Base-by-base conservation (phyloP, 257 asterid genomes). In the Fraxinus pennsylvanica region DNA sequence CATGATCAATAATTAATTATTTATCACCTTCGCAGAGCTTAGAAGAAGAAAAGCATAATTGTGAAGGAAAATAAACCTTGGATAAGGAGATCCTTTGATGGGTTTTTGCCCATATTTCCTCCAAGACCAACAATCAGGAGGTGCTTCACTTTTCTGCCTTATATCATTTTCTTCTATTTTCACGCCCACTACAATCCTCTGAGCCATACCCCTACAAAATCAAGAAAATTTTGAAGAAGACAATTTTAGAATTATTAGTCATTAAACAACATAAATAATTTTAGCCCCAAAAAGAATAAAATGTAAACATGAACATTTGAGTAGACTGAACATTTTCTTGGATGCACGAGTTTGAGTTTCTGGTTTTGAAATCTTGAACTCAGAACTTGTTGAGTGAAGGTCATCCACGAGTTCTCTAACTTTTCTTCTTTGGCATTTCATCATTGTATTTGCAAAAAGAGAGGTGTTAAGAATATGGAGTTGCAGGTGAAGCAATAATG, bases 61-160 rank as follows among this genome's bases (percentile, higher is more conserved):
- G 9, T 32, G 1, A 45, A 45, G 76, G 2, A 38, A 72, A 61
- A 71, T 6, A 14, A 63, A 89, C 96, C 93, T 90, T 69, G 96
- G 96, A 82, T 87, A 83, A 80, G 89, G 89, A 76, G 93, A 85
- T 47, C 92, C 94, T 86, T 91, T 91, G 71, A 91, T 91, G 87
- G 96, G 90, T 78, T 91, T 91, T 71, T 91, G 91, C 70, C 94
- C 91, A 90, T 90, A 90, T 83, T 90, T 90, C 80, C 92, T 88
- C 94, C 92, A 88, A 70, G 91, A 87, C 90, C 94, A 88, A 74
- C 92, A 82, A 82, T 88, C 94, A 77, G 91, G 92, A 80, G 90
- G 87, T 7, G 91, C 89, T 76, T 83, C 92, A 80, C 79, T 87
- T 82, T 83, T 90, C 73, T 88, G 88, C 66, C 82, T 87, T 77